Evolutionary conservation across 2,329 filamentous ascomycete species (phyloP), one percentile per base, ranked within the genome.

Genomic region (Xylaria multiplex): DNA sequence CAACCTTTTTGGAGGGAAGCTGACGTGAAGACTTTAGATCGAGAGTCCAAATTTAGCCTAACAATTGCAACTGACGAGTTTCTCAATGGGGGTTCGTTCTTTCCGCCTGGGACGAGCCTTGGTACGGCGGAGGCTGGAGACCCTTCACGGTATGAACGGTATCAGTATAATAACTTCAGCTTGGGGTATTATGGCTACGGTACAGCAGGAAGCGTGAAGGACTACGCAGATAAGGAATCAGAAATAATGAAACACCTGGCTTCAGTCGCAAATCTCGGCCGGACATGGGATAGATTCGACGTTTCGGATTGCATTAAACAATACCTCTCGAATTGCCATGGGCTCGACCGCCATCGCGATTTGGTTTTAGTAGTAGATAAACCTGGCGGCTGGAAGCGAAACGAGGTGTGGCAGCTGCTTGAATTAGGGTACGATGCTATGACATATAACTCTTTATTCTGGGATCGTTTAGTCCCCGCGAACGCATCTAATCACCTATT

Each of bases 51-150:
- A 27, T 72, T 67, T 40, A 59, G 69, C 48, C 7, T 72, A 27
- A 71, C 69, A 3, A 72, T 73, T 32, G 71, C 70, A 35, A 70
- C 61, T 7, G 71, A 72, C 19, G 53, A 68, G 2, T 72, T 73
- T 50, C 0, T 71, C 9, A 63, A 67, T 8, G 66, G 66, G 6
- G 69, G 64, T 1, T 5, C 45, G 4, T 73, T 53, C 45, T 71
- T 62, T 32, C 56, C 56, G 13, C 70, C 70, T 1, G 71, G 70
- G 13, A 64, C 60, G 11, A 64, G 66, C 27, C 32, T 73, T n/a
- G 40, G 52, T 19, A 64, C 14, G 1, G 9, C 37, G 11, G 1
- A 35, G 32, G 37, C 37, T 40, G 14, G 1, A 2, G 11, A 13
- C 1, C 11, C 13, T 14, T 40, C 14, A 13, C 2, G 5, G 27